Conservation (phyloP, 208 protist species). For the Wallacemonas collosoma region DNA sequence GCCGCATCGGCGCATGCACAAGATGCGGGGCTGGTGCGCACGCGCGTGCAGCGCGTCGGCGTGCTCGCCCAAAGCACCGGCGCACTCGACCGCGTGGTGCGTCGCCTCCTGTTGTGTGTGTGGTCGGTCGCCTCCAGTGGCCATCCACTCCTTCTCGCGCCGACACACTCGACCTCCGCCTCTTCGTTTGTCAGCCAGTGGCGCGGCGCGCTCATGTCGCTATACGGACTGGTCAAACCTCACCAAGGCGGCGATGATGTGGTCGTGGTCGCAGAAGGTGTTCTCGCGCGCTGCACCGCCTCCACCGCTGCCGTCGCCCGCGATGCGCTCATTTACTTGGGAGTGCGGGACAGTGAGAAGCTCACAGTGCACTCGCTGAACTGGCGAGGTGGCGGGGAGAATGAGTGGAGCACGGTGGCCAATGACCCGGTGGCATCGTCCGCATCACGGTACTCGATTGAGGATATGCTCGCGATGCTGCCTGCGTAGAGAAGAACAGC, state of each 20-base stretch:
- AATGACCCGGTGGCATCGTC: not conserved
- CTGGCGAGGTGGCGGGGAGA: not conserved
- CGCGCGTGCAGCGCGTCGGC: constrained; percentile 20
- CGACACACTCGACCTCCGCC: not conserved
- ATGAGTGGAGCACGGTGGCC: constrained; percentile 1
- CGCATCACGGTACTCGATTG: not conserved
- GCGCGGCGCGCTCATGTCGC: constrained; percentile 14
- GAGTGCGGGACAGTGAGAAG: constrained; percentile 19
- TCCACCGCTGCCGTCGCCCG: constrained; percentile 48
- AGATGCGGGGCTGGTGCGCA: not conserved
- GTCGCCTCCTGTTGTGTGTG: constrained; percentile 44
- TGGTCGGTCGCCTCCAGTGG: constrained; percentile 56
- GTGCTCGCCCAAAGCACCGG: constrained; percentile 29
- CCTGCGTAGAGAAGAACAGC: not conserved
- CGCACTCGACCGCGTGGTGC: constrained; percentile 44
- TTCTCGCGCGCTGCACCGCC: constrained; percentile 49
- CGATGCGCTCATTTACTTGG: constrained; percentile 60
- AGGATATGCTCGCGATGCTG: constrained; percentile 17
- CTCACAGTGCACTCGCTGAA: not conserved
- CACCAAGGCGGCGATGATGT: not conserved
- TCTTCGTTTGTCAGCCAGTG: constrained; percentile 10
- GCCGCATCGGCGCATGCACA: not conserved
- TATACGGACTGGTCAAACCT: constrained; percentile 27
- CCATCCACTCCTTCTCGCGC: constrained; percentile 27
- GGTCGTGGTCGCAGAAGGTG: constrained; percentile 28